Evolutionary conservation across 2,329 filamentous ascomycete species (phyloP).

Genomic region (Penicillium vulpinum): DNA sequence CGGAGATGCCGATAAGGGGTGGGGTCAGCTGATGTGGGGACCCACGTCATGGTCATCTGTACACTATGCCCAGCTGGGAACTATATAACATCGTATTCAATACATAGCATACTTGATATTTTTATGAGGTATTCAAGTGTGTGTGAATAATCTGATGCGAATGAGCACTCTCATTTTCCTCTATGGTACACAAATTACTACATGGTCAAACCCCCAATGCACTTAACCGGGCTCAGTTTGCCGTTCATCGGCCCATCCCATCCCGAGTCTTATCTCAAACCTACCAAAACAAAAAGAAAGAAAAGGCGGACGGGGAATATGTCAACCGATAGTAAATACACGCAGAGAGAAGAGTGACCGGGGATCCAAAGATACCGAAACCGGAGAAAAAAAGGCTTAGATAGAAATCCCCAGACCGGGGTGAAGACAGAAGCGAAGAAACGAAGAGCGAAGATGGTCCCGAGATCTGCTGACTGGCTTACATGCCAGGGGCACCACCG

Average conservation of each 20-base stretch:
- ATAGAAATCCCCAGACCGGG: slow-evolving; percentile 16
- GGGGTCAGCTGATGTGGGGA: slow-evolving; percentile 14
- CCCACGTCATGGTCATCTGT: slow-evolving; percentile 11
- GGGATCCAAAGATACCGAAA: slow-evolving; percentile 18
- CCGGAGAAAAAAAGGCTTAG: slow-evolving; percentile 18
- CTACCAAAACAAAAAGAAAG: slow-evolving; percentile 17
- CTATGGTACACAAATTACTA: slow-evolving; percentile 33
- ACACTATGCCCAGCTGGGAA: not conserved
- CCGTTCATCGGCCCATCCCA: slow-evolving; percentile 6
- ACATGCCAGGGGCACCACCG: slow-evolving; percentile 38
- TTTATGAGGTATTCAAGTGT: too few species aligned
- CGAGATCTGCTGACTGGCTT: slow-evolving; percentile 19
- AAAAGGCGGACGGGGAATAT: slow-evolving; percentile 24
- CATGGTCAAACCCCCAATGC: slow-evolving; percentile 17
- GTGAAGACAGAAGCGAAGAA: slow-evolving; percentile 18
- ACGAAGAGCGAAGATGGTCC: slow-evolving; percentile 13
- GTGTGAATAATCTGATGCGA: not conserved
- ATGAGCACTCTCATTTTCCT: slow-evolving; percentile 24
- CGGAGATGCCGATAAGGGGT: slow-evolving; percentile 7
- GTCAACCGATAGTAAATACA: slow-evolving; percentile 33
- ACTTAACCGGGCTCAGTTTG: slow-evolving; percentile 12
- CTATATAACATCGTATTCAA: not conserved
- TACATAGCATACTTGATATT: too few species aligned
- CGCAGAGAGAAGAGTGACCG: slow-evolving; percentile 21
- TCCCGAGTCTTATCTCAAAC: slow-evolving; percentile 12